phyloP scores from a whole-genome alignment of 108 stramenopile species.

The Skeletonema marinoi region DNA sequence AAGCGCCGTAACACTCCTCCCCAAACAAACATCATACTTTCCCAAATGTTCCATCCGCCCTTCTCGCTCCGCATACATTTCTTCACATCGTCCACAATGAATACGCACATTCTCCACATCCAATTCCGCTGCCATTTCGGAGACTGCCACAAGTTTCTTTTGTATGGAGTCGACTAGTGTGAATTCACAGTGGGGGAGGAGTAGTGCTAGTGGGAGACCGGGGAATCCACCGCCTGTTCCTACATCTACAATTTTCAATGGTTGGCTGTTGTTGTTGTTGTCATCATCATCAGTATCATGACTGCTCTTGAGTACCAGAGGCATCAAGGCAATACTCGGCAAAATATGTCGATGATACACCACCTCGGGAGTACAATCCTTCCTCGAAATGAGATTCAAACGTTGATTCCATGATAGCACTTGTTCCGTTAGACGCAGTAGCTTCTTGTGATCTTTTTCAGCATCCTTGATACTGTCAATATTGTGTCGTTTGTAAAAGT shows the following conservation, averaged over 20 bases:
- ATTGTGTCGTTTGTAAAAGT: constrained; percentile 13
- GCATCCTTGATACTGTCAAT: neutral
- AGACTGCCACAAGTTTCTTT: constrained; percentile 80
- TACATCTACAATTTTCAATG: constrained; percentile 64
- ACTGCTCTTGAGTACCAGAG: constrained; percentile 25
- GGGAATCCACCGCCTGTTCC: constrained; percentile 92
- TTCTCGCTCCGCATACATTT: constrained; percentile 28
- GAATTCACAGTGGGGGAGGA: constrained; percentile 68
- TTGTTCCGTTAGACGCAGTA: constrained; percentile 55
- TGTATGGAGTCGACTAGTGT: constrained; percentile 79
- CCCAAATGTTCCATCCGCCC: constrained; percentile 15
- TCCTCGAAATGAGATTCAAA: constrained; percentile 83
- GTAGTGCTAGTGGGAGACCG: constrained; percentile 86
- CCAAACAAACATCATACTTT: constrained; percentile 67
- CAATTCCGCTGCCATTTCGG: constrained; percentile 74
- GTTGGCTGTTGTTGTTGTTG: neutral
- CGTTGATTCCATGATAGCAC: constrained; percentile 83
- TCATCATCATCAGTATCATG: neutral
- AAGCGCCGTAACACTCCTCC: constrained; percentile 79
- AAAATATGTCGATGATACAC: constrained; percentile 83
- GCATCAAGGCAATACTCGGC: constrained; percentile 71
- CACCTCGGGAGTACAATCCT: constrained; percentile 64
- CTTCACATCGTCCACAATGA: constrained; percentile 79
- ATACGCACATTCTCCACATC: constrained; percentile 70
- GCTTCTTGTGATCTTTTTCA: constrained; percentile 43